Evolutionary conservation across 2,329 filamentous ascomycete species (phyloP).

Genomic region (Coniochaeta prunicola): DNA sequence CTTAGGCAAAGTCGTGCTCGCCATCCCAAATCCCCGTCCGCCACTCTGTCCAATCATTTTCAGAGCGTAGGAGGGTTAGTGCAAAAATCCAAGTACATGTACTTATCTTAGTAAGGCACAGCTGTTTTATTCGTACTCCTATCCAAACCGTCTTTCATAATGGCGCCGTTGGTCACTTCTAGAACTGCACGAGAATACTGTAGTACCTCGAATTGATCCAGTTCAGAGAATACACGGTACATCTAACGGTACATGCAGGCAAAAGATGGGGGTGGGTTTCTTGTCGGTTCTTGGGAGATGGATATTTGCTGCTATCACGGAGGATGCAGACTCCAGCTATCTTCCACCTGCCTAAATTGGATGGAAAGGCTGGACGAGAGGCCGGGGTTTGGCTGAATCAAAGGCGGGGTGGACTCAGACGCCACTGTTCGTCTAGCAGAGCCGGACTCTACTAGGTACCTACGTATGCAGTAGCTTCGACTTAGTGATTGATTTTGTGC

Average conservation of each 20-base stretch:
- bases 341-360: slow-evolving; percentile 22
- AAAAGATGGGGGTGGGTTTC: slow-evolving; percentile 4
- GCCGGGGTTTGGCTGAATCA: slow-evolving; percentile 10
- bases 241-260: neutral
- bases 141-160: no score
- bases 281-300: slow-evolving; percentile 8
- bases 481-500: neutral
- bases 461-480: neutral
- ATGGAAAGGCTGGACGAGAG: slow-evolving; percentile 13
- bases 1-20: neutral
- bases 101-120: neutral
- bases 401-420: slow-evolving; percentile 14
- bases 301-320: slow-evolving; percentile 15
- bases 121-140: neutral
- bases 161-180: no score
- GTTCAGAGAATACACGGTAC: neutral
- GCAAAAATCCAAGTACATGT: neutral
- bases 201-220: neutral
- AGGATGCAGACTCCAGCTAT: slow-evolving; percentile 17
- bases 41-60: neutral
- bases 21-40: neutral
- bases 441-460: no score
- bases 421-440: neutral
- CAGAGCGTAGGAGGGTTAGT: neutral
- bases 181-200: no score